Evolutionary conservation across 2,329 filamentous ascomycete species (phyloP), one percentile per base, ranked within the genome.

Genomic region (Ilyonectria robusta): DNA sequence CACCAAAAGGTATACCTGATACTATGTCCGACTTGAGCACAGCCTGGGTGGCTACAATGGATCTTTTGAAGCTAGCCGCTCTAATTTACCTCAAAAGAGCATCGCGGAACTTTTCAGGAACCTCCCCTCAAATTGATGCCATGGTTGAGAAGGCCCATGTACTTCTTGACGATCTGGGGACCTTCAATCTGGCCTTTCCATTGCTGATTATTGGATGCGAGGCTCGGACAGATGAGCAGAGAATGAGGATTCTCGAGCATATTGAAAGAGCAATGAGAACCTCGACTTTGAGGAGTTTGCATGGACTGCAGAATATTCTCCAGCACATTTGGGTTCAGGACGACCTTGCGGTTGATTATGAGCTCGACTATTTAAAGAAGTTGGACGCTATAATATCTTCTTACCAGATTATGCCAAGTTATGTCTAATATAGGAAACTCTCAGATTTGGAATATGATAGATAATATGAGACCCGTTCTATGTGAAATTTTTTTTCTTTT

Each of bases 41-140:
- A 51, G 47, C 47, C 47, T 51, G 47, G 47, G 47, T 51, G 47
- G 47, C 47, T 51, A 51, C 47, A 51, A 51, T 51, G 47, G 47
- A 51, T 51, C 47, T 51, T 51, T 51, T 51, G 47, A 51, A 51
- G 47, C 47, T 51, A 51, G 47, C 47, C 47, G 47, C 47, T 51
- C 47, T 51, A 51, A 51, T 51, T 51, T 51, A 51, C 47, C 47
- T 51, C 47, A 51, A 51, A 51, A 51, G 47, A 51, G 47, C 47
- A 51, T 51, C 47, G 23, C 47, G 47, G 47, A 51, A 51, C 47
- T 51, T 51, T 51, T 51, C 47, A 51, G 47, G 47, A 51, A 51
- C 47, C 47, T 51, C 47, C 47, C 47, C 47, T 51, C 47, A 51
- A 51, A 51, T 51, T 51, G 47, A 51, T 51, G 47, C 47, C 26